Evolutionary conservation across 2,329 filamentous ascomycete species (phyloP).

Genomic region (Verticillium longisporum): DNA sequence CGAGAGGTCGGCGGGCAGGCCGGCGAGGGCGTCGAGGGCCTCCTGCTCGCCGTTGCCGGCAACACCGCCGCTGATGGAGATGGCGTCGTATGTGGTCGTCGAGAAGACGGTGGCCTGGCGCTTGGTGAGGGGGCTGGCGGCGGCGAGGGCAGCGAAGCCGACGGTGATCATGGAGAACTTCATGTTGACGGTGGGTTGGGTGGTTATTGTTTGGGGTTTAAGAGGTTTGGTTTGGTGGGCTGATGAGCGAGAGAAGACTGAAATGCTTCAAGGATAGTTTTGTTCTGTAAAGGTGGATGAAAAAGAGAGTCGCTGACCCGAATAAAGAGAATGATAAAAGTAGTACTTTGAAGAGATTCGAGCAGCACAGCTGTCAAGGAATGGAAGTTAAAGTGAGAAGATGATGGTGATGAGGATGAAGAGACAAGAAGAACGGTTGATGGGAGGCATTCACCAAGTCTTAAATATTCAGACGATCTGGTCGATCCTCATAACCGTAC

Average conservation of each 20-base stretch:
- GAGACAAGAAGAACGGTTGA: not conserved
- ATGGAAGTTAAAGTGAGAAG: not conserved
- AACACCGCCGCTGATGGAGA: slow-evolving; percentile 38
- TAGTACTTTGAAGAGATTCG: not conserved
- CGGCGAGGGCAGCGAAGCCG: slow-evolving; percentile 17
- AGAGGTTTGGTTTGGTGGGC: not conserved
- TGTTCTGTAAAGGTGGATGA: not conserved
- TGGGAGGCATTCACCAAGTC: not conserved
- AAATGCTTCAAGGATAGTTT: not conserved
- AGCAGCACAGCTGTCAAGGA: slow-evolving; percentile 1
- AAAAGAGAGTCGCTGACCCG: slow-evolving; percentile 10
- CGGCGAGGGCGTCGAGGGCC: slow-evolving; percentile 30
- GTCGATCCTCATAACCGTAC: not conserved
- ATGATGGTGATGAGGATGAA: not conserved
- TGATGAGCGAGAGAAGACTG: not conserved
- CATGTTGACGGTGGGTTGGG: slow-evolving; percentile 16
- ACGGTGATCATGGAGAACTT: slow-evolving; percentile 25
- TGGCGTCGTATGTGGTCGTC: slow-evolving; percentile 30
- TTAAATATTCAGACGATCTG: slow-evolving; percentile 1
- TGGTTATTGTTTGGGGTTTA: not conserved
- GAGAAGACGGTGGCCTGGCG: slow-evolving; percentile 21
- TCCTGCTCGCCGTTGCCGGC: slow-evolving; percentile 37
- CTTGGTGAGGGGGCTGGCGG: slow-evolving; percentile 20
- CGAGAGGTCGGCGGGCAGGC: slow-evolving; percentile 31
- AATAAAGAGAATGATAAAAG: slow-evolving; percentile 6